Evolutionary conservation across 2,329 filamentous ascomycete genomes (phyloP).

Genomic region (Cordyceps farinosa): DNA sequence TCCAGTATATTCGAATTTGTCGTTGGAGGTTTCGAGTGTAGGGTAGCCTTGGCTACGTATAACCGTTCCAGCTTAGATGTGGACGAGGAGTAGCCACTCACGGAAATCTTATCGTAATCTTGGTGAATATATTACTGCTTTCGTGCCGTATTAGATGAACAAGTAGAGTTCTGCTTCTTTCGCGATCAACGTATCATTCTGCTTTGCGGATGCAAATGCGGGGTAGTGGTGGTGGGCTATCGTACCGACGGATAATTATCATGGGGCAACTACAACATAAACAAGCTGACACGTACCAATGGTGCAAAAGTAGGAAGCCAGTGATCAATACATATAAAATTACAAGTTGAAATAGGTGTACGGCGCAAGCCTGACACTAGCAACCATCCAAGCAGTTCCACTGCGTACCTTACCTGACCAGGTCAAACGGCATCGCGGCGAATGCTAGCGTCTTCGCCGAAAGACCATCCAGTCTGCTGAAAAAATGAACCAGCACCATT

Average conservation of each 20-base stretch:
- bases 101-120: too few relatives aligned
- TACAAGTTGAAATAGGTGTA: neutral
- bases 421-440: neutral
- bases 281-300: neutral
- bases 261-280: neutral
- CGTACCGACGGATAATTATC: neutral
- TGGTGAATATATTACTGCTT: neutral
- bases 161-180: neutral
- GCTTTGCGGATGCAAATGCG: neutral
- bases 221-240: neutral
- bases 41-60: too few relatives aligned
- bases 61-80: too few relatives aligned
- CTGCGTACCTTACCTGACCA: neutral
- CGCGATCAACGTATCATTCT: neutral
- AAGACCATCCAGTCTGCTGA: neutral
- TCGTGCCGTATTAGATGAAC: neutral
- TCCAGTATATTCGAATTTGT: too few relatives aligned
- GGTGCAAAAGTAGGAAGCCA: neutral
- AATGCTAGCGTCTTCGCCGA: neutral
- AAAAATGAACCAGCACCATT: neutral
- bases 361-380: neutral
- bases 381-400: neutral
- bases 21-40: too few relatives aligned
- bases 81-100: too few relatives aligned
- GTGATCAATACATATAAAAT: neutral